phyloP scores from a whole-genome alignment of 2,329 filamentous ascomycete species.

The Sporothrix inflata region DNA sequence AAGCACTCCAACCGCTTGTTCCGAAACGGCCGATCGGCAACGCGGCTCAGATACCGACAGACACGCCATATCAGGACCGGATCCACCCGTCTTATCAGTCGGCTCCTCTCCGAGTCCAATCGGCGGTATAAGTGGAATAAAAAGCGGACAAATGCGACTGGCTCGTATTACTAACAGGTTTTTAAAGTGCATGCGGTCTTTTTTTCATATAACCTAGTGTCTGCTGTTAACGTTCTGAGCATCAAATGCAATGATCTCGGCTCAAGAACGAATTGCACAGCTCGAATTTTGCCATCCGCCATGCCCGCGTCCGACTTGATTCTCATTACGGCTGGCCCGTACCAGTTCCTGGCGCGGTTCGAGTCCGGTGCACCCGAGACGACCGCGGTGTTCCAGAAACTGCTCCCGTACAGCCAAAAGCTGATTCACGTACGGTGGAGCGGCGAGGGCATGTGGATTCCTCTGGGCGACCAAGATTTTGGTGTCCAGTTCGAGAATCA shows the following conservation, averaged over 20 bases:
- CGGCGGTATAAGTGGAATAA: background rate
- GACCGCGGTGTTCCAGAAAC: background rate
- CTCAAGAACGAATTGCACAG: no score
- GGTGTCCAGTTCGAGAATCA: background rate
- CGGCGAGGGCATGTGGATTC: slow-evolving; percentile 2
- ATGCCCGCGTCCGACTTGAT: background rate
- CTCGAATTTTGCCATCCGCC: background rate
- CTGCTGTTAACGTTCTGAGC: no score
- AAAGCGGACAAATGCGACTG: no score
- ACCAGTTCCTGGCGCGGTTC: background rate
- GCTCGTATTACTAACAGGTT: no score
- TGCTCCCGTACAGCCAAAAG: slow-evolving; percentile 5
- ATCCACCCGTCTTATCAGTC: background rate
- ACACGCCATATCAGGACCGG: background rate
- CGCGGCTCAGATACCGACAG: background rate
- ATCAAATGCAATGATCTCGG: no score
- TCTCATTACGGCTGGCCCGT: slow-evolving; percentile 5
- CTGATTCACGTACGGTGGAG: slow-evolving; percentile 5
- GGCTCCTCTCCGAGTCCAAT: background rate
- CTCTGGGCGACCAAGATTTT: background rate
- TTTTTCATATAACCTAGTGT: no score
- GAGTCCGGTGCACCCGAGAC: background rate
- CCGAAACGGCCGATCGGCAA: background rate
- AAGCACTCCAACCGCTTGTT: background rate
- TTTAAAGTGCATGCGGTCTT: no score